Base-by-base conservation (phyloP, 139 green algal species). In the Pycnococcus provasolii region DNA sequence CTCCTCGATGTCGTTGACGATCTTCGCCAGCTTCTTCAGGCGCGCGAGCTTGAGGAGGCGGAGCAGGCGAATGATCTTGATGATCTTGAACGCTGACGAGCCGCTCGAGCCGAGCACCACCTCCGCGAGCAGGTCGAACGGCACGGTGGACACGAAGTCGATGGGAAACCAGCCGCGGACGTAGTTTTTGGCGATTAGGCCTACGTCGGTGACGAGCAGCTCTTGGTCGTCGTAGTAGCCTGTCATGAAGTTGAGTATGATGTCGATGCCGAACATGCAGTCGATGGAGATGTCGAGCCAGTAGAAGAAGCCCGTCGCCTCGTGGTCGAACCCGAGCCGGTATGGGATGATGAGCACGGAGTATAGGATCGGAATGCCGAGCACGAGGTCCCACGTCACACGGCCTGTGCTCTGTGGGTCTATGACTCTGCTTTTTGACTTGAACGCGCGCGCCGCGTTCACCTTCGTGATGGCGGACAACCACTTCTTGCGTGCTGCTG, bases 91-190 rank as follows among this genome's bases (percentile, higher is more conserved):
- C 6, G 4, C 45, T 39, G 59, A 62, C 58, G 66, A 55, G 59
- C 53, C 55, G n/a, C 64, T 42, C 55, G 62, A 46, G 9, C 67
- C 66, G 13, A 73, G 13, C 46, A 26, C 44, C 3, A 70, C 42
- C 13, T 73, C 66, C 2, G 51, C 45, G 53, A 66, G 45, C 26
- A 78, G 26, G 11, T 81, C 72, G 43, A 75, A 74, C 4, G 76
- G 76, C 41, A 81, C 51, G 41, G 66, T 72, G 39, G 76, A 78
- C 0, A 81, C n/a, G n/a, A 73, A 57, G 48, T 81, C 76, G 48
- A 81, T 62, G 15, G 66, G 2, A 4, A 81, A 74, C 71, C 73
- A 81, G 42, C 53, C 57, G 15, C 40, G 67, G 43, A 67, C 39
- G 53, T 80, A 80, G 7, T 57, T 50, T 13, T 15, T 4, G 15